A percentile compares a stretch with the other conserved stretches of the same genome.
These are phyloP conservation scores for Raddia guianensis DNA, from an alignment of 176 grass and related monocot genomes.

Conservation along the genomic window DNA sequence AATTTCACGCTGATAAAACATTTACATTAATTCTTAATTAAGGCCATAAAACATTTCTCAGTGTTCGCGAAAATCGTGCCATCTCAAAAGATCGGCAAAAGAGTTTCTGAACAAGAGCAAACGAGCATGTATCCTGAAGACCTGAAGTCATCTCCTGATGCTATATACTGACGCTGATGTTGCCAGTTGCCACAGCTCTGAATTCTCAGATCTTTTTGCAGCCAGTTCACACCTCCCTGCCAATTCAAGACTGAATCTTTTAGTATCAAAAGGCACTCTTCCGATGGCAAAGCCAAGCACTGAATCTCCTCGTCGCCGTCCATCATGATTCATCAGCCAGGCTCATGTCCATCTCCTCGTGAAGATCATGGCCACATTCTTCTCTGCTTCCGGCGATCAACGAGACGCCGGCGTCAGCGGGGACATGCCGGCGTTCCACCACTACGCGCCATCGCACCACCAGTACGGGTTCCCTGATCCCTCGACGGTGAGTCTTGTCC, in stretches of 20 bases:
- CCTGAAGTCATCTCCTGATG: constrained; percentile 13
- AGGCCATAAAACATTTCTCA: background rate
- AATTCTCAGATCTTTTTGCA: background rate
- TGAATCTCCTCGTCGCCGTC: background rate
- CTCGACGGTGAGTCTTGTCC: constrained; percentile 44
- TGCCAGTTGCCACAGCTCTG: background rate
- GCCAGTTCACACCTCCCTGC: background rate
- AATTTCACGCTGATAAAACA: background rate
- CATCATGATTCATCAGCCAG: constrained; percentile 27
- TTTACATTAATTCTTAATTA: background rate
- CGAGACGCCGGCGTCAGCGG: constrained; percentile 36
- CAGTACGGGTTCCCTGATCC: constrained; percentile 47
- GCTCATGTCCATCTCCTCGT: background rate
- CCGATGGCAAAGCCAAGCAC: constrained; percentile 30
- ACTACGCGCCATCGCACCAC: constrained; percentile 37
- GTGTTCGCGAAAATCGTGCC: background rate
- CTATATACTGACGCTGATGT: background rate
- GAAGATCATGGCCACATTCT: constrained; percentile 70
- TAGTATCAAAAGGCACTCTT: background rate
- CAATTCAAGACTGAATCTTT: constrained; percentile 34
- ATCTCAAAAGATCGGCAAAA: background rate
- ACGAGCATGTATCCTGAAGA: background rate
- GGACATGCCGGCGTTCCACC: constrained; percentile 45
- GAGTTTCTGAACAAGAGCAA: background rate
- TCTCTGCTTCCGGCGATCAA: constrained; percentile 52